Base-by-base conservation (phyloP, 768 basidiomycete species). In the Arthromyces matolae region DNA sequence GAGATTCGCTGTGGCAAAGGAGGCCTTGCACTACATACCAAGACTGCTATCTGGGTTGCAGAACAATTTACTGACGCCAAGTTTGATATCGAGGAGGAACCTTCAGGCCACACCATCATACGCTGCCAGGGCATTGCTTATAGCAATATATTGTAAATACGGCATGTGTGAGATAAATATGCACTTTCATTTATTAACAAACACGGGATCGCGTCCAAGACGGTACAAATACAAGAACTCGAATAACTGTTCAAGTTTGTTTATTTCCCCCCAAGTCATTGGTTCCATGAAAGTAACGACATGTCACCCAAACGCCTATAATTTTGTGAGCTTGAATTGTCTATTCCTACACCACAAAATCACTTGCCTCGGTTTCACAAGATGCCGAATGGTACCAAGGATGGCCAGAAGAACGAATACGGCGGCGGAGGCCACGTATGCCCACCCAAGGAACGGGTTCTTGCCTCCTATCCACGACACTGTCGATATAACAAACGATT, bases 381-480 rank as follows among this genome's bases (percentile, higher is more conserved):
- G 70, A 71, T 99, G 95, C 49, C 93, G 80, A 40, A 89, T 80
- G n/a, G 93, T 89, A 20, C 96, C 92, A 20, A 84, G 76, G 40
- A 98, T 65, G 20, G 91, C 93, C 33, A 99, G 80, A 10, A 90
- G 72, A 14, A 97, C 83, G 63, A 96, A 97, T 13, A 97, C 75
- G 14, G 78, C 80, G 2, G 94, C 83, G 1, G 93, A 81, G 13
- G 86, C 94, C 36, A 99, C 86, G 61, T 99, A 99, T 2, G 93
- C 91, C 93, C 94, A 98, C 7, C 96, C 96, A 16, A 99, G 76
- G 83, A 99, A 99, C 1, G 93, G 84, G 59, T 99, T 97, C 71
- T 95, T 94, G 32, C 96, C 96, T 9, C 96, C 96, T 62, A 96
- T 92, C 94, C 95, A 98, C 1, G 94, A 92, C 12, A 96, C 93